Evolutionary conservation across 305 asterid species (phyloP).

Genomic region (Fraxinus paxiana): DNA sequence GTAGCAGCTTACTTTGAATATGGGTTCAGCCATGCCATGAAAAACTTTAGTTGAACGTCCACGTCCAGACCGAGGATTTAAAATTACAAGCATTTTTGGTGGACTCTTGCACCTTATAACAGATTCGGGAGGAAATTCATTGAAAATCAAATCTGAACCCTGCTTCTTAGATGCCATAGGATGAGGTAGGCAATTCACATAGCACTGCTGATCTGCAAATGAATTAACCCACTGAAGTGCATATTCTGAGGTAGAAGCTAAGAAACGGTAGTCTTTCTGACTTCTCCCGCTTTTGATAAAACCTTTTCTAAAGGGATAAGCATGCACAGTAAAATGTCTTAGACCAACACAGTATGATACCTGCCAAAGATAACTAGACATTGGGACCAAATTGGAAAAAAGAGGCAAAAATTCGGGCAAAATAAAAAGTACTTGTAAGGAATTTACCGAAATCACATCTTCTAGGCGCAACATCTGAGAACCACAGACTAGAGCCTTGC

Average conservation of each 20-base stretch:
- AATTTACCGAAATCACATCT: conserved; percentile 79
- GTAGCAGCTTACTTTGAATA: conserved; percentile 66
- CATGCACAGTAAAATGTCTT: conserved; percentile 82
- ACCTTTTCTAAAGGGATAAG: conserved; percentile 66
- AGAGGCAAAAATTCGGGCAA: conserved; percentile 4
- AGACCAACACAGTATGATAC: conserved; percentile 82
- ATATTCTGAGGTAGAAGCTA: conserved; percentile 73
- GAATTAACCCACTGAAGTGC: conserved; percentile 92
- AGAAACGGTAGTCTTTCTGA: conserved; percentile 76
- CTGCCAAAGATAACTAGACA: conserved; percentile 42
- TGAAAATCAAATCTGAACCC: conserved; percentile 52
- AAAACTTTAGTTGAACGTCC: conserved; percentile 97
- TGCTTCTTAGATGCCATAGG: conserved; percentile 83
- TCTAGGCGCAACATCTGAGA: conserved; percentile 61
- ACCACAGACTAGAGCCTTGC: conserved; percentile 87
- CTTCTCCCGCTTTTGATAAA: conserved; percentile 60
- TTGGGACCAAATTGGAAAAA: conserved; percentile 24
- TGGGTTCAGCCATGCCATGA: conserved; percentile 79
- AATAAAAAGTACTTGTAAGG: conserved; percentile 3
- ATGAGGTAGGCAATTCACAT: conserved; percentile 83
- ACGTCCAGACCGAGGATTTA: conserved; percentile 94
- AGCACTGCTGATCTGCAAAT: conserved; percentile 95
- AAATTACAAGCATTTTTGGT: conserved; percentile 87
- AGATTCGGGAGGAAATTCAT: conserved; percentile 77
- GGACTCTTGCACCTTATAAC: conserved; percentile 77